Base-by-base conservation (phyloP, 2,329 filamentous ascomycete species). In the Colletotrichum sojae region DNA sequence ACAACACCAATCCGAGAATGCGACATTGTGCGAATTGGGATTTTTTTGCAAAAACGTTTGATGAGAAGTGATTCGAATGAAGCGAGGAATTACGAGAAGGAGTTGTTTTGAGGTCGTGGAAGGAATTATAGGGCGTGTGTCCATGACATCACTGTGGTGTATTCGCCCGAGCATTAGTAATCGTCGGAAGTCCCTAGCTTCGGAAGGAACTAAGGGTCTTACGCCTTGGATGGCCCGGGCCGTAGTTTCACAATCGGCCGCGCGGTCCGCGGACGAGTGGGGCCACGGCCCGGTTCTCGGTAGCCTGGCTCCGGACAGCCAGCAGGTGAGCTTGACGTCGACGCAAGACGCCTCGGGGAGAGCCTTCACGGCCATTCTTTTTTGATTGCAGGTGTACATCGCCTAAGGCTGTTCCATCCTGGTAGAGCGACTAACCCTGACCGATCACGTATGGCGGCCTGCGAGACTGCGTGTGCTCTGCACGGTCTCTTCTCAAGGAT, bases 1-100 rank as follows among this genome's bases (percentile, higher is more conserved):
- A 88, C 86, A 67, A 84, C 82, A 57, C 83, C 86, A n/a, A 87
- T 75, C 69, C 83, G 71, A 5, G 76, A 57, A 16, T 71, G 69
- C 15, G 77, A 48, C 77, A 78, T 79, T 4, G 5, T 55, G 51
- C 27, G 16, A 12, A 8, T 12, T 12, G 2, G 12, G 39, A 5
- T 16, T 1, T 5, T 5, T 2, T 49, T 49, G 9, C 1, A 15
- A n/a, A 15, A 15, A 1, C 15, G 4, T n/a, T 10, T 15, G 40
- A 43, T n/a, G 4, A 3, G 5, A 2, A 43, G 4, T 5, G 16
- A 13, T n/a, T 43, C 16, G 12, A 2, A 5, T 16, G 13, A 10
- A 43, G 40, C 6, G 40, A 6, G 40, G n/a, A n/a, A n/a, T 4
- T 13, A 4, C 15, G 1, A 43, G 13, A 13, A n/a, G 12, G 10